phyloP scores from a whole-genome alignment of 352 stramenopile genomes.

The Globisporangium echinulatum region DNA sequence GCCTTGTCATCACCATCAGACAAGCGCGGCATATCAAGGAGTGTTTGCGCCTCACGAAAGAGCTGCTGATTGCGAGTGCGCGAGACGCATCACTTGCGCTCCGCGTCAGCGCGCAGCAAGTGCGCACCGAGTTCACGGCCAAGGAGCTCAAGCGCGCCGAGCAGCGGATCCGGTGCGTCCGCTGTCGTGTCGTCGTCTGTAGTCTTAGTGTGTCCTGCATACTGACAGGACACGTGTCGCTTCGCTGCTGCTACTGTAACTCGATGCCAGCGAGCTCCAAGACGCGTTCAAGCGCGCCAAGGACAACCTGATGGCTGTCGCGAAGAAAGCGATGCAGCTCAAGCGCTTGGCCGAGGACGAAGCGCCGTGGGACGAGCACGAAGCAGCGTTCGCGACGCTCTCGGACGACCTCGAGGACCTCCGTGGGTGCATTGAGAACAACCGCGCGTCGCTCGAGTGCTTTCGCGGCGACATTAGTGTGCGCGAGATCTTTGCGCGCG shows the following conservation, averaged over 20 bases:
- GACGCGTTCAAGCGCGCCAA: slow-evolving; percentile 60
- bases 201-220: too few species aligned
- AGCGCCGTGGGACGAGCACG: slow-evolving; percentile 56
- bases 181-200: too few species aligned
- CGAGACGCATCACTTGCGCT: slow-evolving; percentile 50
- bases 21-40: slow-evolving; percentile 69
- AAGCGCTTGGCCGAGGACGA: slow-evolving; percentile 62
- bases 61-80: slow-evolving; percentile 39
- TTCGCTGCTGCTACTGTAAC: too few species aligned
- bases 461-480: slow-evolving; percentile 77
- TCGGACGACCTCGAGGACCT: slow-evolving; percentile 78
- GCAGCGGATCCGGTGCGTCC: slow-evolving; percentile 31
- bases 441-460: slow-evolving; percentile 69
- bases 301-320: slow-evolving; percentile 48
- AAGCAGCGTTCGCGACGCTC: slow-evolving; percentile 51
- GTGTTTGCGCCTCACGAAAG: slow-evolving; percentile 44
- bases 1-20: slow-evolving; percentile 14
- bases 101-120: slow-evolving; percentile 53
- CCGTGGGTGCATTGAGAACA: slow-evolving; percentile 77
- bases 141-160: slow-evolving; percentile 58
- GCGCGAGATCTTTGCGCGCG: slow-evolving; percentile 63
- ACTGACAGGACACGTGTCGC: too few species aligned
- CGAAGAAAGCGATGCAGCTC: slow-evolving; percentile 59
- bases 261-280: slow-evolving; percentile 30
- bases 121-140: slow-evolving; percentile 54